phyloP scores from a whole-genome alignment of 208 protist species.

The Leishmania turanica region DNA sequence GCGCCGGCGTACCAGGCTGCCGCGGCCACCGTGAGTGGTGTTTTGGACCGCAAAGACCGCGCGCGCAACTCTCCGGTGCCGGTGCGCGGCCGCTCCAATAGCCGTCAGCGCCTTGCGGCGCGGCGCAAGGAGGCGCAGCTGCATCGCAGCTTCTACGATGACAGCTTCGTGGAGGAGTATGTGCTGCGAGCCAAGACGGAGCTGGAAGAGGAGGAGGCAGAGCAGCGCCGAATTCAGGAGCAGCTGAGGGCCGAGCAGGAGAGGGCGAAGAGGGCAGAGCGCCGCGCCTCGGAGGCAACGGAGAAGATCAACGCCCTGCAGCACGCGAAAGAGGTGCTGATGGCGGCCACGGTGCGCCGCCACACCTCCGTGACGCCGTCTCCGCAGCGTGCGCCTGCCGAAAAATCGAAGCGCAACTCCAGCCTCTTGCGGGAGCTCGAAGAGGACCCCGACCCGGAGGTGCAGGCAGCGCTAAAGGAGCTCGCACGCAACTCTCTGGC shows the following conservation, averaged over 20 bases:
- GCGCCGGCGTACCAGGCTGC: conserved; percentile 15
- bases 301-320: conserved; percentile 68
- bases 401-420: conserved; percentile 31
- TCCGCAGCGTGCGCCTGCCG: conserved; percentile 23
- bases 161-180: conserved; percentile 90
- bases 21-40: conserved; percentile 13
- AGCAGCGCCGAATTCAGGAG: conserved; percentile 26
- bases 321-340: conserved; percentile 77
- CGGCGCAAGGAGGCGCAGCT: conserved; percentile 78
- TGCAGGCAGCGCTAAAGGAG: conserved; percentile 54
- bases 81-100: conserved; percentile 63
- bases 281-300: conserved; percentile 39
- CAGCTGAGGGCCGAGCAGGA: conserved; percentile 32
- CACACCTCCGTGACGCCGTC: conserved; percentile 51
- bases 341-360: conserved; percentile 51
- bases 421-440: conserved; percentile 44
- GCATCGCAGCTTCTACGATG: conserved; percentile 89
- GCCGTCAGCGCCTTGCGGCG: conserved; percentile 75
- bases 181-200: conserved; percentile 54
- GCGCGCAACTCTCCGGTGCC: conserved; percentile 34
- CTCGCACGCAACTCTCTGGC: conserved; percentile 30
- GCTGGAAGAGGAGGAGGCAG: conserved; percentile 44
- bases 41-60: conserved; percentile 7
- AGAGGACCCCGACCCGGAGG: conserved; percentile 56
- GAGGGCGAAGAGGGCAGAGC: conserved; percentile 45